Conservation (phyloP, 805 yeast species). For the Wickerhamomyces silvicola region DNA sequence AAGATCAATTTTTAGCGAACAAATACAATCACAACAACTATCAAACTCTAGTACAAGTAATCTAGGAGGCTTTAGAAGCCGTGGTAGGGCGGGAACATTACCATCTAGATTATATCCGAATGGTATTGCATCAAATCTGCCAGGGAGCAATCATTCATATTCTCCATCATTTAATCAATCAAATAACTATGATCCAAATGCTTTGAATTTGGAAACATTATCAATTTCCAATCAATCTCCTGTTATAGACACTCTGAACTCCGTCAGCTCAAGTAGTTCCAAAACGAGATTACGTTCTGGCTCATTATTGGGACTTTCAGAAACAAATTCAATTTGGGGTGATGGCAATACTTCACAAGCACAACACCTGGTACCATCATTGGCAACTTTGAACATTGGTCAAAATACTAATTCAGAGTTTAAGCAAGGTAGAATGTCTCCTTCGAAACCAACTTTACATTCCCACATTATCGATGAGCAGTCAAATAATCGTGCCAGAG, state of each 20-base stretch:
- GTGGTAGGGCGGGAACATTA: conserved; percentile 75
- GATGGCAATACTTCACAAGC: too few species aligned
- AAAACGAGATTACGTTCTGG: conserved; percentile 46
- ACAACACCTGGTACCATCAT: conserved; percentile 11
- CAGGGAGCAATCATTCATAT: conserved; percentile 6
- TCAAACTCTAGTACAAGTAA: conserved; percentile 17
- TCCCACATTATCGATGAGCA: conserved; percentile 13
- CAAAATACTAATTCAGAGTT: neutral
- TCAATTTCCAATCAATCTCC: conserved; percentile 13
- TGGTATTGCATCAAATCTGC: conserved; percentile 19
- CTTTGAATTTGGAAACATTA: conserved; percentile 16
- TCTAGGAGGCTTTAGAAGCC: conserved; percentile 37
- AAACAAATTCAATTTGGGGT: conserved; percentile 53
- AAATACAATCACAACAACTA: conserved; percentile 3
- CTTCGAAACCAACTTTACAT: conserved; percentile 10
- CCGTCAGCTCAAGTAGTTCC: conserved; percentile 3
- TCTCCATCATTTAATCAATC: conserved; percentile 16
- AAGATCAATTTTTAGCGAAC: conserved; percentile 18
- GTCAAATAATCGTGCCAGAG: conserved; percentile 17
- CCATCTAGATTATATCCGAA: conserved; percentile 51
- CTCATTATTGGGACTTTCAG: conserved; percentile 35
- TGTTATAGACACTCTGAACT: conserved; percentile 13
- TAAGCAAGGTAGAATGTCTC: conserved; percentile 15
- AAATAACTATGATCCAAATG: conserved; percentile 12
- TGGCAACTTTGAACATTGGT: conserved; percentile 1